Percentiles rank a stretch among this genome's conserved stretches.
phyloP scores from a whole-genome alignment of 306 rosid genomes.

The Lathyrus tuberosus region DNA sequence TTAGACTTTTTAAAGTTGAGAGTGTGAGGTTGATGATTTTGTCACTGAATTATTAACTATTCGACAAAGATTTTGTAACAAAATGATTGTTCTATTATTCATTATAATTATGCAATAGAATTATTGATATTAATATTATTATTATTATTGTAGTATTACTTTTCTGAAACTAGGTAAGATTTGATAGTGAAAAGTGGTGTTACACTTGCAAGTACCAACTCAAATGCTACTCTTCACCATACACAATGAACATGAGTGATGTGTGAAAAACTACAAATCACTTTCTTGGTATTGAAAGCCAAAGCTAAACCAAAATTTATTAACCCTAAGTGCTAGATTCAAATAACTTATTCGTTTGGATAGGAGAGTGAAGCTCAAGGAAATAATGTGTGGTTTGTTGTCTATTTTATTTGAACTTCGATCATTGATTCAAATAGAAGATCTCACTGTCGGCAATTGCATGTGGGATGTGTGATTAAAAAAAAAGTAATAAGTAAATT shows the following conservation, averaged over 20 bases:
- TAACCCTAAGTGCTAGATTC: conserved; percentile 51
- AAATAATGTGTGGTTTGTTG: conserved; percentile 33
- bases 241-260: conserved; percentile 47
- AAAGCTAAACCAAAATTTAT: conserved; percentile 41
- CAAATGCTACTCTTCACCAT: conserved; percentile 52
- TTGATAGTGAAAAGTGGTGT: conserved; percentile 47
- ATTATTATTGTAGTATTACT: background rate
- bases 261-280: conserved; percentile 46
- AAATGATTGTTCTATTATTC: conserved; percentile 23
- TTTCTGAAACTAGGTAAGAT: conserved; percentile 40
- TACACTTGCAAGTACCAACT: conserved; percentile 47
- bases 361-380: conserved; percentile 44
- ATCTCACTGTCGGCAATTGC: conserved; percentile 40
- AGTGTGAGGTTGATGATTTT: conserved; percentile 41
- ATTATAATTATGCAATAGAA: background rate
- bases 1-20: conserved; percentile 37
- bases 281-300: conserved; percentile 49
- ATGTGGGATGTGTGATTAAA: background rate
- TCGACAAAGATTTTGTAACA: conserved; percentile 48
- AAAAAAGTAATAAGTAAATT: no score
- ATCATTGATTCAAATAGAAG: conserved; percentile 28
- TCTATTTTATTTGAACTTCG: conserved; percentile 47
- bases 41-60: conserved; percentile 36
- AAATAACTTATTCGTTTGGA: conserved; percentile 43
- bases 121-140: background rate